Conservation (phyloP, 345 rosid genomes). For the Nasturtium officinale region DNA sequence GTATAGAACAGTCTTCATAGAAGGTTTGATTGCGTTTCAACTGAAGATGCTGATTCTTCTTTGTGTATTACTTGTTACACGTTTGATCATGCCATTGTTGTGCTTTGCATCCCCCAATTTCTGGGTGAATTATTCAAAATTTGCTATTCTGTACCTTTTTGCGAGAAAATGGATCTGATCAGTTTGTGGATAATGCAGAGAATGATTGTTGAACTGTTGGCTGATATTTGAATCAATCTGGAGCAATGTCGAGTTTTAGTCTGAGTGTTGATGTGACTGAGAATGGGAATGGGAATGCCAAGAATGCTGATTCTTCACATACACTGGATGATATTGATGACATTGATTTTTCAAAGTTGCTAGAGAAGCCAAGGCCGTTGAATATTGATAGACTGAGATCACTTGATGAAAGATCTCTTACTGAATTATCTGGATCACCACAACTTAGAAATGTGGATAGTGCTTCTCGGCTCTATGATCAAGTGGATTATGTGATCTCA, state of each 20-base stretch:
- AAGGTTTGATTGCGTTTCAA: neutral
- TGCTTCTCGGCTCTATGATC: constrained; percentile 44
- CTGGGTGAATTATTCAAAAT: neutral
- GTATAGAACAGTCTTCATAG: neutral
- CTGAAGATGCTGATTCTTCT: constrained; percentile 3
- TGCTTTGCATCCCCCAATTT: constrained; percentile 16
- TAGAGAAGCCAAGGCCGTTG: constrained; percentile 71
- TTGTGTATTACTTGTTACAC: neutral
- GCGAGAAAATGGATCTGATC: constrained; percentile 24
- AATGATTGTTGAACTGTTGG: constrained; percentile 25
- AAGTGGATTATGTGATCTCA: constrained; percentile 48
- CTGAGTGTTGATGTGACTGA: constrained; percentile 43
- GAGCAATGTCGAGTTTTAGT: constrained; percentile 46
- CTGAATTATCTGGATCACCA: constrained; percentile 58
- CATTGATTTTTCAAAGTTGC: constrained; percentile 62
- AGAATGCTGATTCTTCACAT: constrained; percentile 39
- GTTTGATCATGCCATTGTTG: constrained; percentile 26
- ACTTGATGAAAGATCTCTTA: constrained; percentile 63
- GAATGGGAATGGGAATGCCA: constrained; percentile 46
- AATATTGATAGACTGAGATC: constrained; percentile 79
- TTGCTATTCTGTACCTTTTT: constrained; percentile 8
- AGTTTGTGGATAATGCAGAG: constrained; percentile 29
- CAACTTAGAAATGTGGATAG: constrained; percentile 47
- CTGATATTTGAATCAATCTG: constrained; percentile 14
- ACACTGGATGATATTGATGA: constrained; percentile 54